These are phyloP conservation scores for Beauveria sp. DNA, from an alignment of 2,329 filamentous ascomycete species.

Conservation along the genomic window DNA sequence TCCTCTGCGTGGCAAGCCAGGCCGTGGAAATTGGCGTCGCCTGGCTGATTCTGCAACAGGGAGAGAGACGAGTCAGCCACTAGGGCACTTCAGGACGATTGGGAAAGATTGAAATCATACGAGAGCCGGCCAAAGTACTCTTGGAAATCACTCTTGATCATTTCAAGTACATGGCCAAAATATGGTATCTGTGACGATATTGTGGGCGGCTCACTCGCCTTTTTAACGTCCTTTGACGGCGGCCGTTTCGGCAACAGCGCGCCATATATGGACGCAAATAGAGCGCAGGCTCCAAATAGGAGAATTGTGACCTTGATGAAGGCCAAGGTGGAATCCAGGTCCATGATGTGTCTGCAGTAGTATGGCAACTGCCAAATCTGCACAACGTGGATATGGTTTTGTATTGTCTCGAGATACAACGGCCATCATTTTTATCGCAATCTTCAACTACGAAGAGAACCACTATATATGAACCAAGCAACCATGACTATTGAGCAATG, in stretches of 20 bases:
- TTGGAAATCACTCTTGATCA: slow-evolving; percentile 7
- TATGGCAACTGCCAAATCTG: background rate
- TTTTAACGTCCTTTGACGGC: background rate
- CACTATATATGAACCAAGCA: background rate
- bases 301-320: background rate
- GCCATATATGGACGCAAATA: background rate
- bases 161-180: background rate
- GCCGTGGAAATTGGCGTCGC: background rate
- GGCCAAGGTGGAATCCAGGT: background rate
- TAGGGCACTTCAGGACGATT: background rate
- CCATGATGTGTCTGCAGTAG: background rate
- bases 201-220: slow-evolving; percentile 1
- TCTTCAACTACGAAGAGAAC: background rate
- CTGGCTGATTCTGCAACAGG: background rate
- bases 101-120: background rate
- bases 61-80: background rate
- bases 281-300: background rate
- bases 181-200: slow-evolving; percentile 3
- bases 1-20: background rate
- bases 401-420: background rate
- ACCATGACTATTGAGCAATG: background rate
- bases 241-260: background rate
- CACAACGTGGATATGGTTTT: background rate
- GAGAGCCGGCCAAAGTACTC: slow-evolving; percentile 8
- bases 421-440: background rate